Evolutionary conservation across 805 yeast genomes (phyloP).

Genomic region (Wickerhamomyces kurtzmanii): DNA sequence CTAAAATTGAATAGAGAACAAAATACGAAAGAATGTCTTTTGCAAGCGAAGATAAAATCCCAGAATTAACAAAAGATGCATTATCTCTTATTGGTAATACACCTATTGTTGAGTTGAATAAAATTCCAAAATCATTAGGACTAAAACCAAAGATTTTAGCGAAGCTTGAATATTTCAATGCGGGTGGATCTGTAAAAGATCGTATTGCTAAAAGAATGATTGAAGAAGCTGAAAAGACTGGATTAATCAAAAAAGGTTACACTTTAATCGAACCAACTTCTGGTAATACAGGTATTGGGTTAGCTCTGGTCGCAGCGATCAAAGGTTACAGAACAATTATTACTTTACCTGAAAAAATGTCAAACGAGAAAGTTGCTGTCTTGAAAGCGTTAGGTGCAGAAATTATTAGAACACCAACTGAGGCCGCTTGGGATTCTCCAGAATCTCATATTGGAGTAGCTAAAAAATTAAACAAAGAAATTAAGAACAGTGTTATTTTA

Average conservation of each 20-base stretch:
- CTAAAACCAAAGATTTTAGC: constrained; percentile 65
- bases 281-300: constrained; percentile 88
- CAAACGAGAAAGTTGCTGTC: constrained; percentile 82
- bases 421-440: constrained; percentile 89
- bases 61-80: constrained; percentile 23
- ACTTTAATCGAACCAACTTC: constrained; percentile 85
- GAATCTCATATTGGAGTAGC: constrained; percentile 91
- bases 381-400: constrained; percentile 87
- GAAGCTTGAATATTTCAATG: constrained; percentile 75
- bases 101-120: constrained; percentile 66
- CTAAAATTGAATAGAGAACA: too few species aligned
- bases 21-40: too few species aligned
- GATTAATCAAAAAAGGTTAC: constrained; percentile 75
- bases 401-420: constrained; percentile 84
- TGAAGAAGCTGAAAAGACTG: constrained; percentile 71
- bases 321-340: constrained; percentile 81
- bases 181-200: constrained; percentile 88
- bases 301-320: constrained; percentile 81
- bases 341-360: constrained; percentile 87
- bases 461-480: constrained; percentile 66
- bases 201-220: constrained; percentile 84
- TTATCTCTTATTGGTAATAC: constrained; percentile 81
- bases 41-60: constrained; percentile 1
- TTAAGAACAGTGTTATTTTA: constrained; percentile 74
- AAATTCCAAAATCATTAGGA: constrained; percentile 67